Evolutionary conservation across 2,329 filamentous ascomycete genomes (phyloP), one percentile per base, ranked within the genome.

Genomic region (Bimuria novae-zelandiae): DNA sequence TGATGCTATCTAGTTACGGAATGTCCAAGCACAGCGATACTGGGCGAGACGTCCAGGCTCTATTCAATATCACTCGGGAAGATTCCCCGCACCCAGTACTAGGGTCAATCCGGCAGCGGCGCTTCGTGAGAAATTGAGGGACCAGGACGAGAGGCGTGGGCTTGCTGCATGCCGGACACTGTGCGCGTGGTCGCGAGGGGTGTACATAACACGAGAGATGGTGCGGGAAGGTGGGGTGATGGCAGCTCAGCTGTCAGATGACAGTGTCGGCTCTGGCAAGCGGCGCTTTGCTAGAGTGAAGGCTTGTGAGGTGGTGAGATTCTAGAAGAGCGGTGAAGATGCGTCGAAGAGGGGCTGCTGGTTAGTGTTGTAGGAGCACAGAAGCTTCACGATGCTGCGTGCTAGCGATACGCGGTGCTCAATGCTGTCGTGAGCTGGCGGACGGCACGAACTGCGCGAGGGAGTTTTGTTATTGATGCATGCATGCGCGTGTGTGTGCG

Each of bases 91-190:
- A 68, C 42, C 44, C 56, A 27, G 55, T 47, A 36, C 35, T 23
- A 53, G 54, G 42, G 54, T 62, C 52, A 56, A 56, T 56, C 60
- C 65, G 68, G 69, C 57, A 68, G 62, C 41, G 61, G 70, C 69
- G 69, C 63, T 65, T 72, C 47, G 50, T 54, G 51, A 59, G 44
- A 56, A 63, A 51, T 59, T 56, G 52, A 7, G 23, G 14, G 37
- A 27, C 42, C 55, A 60, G 55, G 66, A 64, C 59, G 50, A 58
- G 58, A 59, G 50, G 50, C 55, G 41, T 43, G 59, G 55, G 57
- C 49, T 54, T 32, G 21, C 37, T 30, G 54, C 33, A 56, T 48
- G 50, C 54, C 52, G 44, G 60, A 56, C 56, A 53, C 54, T 62
- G 59, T 59, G 58, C 27, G 62, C 56, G 53, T 64, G 56, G 59